Conservation (phyloP, 75 land plant species). For the Chamaecyparis obtusa region DNA sequence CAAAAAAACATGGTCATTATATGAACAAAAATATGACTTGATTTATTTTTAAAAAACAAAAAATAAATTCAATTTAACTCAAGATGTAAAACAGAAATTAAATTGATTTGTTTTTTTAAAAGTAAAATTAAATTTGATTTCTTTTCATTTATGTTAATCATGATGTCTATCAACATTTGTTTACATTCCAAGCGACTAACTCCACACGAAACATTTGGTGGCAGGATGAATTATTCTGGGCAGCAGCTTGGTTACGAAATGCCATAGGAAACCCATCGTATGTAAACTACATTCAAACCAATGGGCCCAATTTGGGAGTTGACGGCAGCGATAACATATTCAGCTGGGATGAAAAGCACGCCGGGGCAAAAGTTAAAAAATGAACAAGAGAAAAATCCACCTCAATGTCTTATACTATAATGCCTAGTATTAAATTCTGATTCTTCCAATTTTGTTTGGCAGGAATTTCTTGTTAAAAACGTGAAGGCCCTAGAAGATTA, state of each 20-base stretch:
- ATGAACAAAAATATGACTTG: no score
- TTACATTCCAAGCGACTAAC: background rate
- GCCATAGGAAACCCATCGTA: conserved; percentile 21
- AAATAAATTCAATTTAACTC: no score
- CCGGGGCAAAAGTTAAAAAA: conserved; percentile 28
- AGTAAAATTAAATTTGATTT: no score
- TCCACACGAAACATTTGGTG: background rate
- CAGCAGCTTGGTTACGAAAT: conserved; percentile 45
- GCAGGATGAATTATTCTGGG: conserved; percentile 44
- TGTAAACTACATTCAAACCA: conserved; percentile 26
- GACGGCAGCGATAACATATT: conserved; percentile 12
- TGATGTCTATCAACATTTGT: no score
- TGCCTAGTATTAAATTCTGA: background rate
- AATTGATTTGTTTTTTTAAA: no score
- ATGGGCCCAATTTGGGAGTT: conserved; percentile 15
- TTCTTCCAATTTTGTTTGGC: background rate
- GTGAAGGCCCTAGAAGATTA: conserved; percentile 12
- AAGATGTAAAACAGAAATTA: no score
- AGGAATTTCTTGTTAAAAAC: conserved; percentile 3
- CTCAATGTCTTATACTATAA: background rate
- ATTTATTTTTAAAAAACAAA: no score
- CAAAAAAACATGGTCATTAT: no score
- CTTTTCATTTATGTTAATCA: no score
- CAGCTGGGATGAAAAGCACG: conserved; percentile 51
- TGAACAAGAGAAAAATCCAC: background rate